Base-by-base conservation (phyloP, 495 filamentous ascomycete species). In the Neurospora africana region DNA sequence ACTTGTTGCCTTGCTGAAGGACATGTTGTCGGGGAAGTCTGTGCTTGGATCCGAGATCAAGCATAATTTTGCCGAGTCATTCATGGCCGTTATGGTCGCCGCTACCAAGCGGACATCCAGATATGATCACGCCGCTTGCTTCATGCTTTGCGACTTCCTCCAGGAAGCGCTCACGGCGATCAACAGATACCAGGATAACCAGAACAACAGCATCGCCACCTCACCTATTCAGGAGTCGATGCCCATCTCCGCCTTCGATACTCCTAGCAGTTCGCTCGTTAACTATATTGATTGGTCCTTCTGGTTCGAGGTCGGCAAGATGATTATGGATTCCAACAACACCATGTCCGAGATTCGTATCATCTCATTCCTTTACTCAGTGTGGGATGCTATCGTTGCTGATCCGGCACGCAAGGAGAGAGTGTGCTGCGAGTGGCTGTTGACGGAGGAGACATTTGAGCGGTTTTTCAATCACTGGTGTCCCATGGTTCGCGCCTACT, bases 401-500 rank as follows among this genome's bases (percentile, higher is more conserved):
- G 88, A 93, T 53, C 87, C 90, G 19, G 81, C 83, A 41, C 87
- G 92, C 68, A 97, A 95, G 79, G 85, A 88, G 35, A 81, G 84
- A 10, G 78, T 97, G 30, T 97, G 93, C 77, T 75, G 92, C 3
- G 90, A 90, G 21, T 96, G 96, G 86, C 82, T 99, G 38, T 78
- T 99, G n/a, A 85, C 89, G 33, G 89, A 91, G 73, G 86, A 91
- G 44, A 84, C 90, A 19, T 98, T 98, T 79, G 89, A 92, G 68
- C 89, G 88, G 71, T 89, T 93, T 74, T 99, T 99, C 82, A 94
- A 90, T 78, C 93, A 98, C 78, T 99, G 95, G 95, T 98, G 95
- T 81, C 95, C 95, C 2, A 98, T 99, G 95, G 94, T 97, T 36
- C 88, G 95, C 73, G 92, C 94, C 21, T 99, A 98, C 80, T 98